Percentiles rank a stretch among this genome's conserved stretches.
Evolutionary conservation across 495 filamentous ascomycete genomes (phyloP).

Genomic region (Annulohypoxylon bovei): DNA sequence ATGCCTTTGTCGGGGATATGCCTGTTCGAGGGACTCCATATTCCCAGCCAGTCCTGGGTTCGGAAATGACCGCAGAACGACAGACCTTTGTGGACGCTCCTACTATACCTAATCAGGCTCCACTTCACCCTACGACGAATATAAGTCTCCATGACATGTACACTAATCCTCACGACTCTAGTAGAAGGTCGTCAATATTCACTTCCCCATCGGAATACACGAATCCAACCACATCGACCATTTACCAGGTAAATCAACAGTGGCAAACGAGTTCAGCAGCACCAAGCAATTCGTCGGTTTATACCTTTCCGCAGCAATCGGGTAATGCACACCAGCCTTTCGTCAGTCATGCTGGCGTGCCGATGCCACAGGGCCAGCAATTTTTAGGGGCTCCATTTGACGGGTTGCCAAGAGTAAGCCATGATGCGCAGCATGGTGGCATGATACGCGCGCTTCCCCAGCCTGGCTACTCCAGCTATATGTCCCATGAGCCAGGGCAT

Average conservation of each 20-base stretch:
- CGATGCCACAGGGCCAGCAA: constrained; percentile 35
- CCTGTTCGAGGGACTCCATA: constrained; percentile 45
- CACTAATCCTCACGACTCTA: constrained; percentile 47
- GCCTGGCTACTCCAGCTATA: constrained; percentile 23
- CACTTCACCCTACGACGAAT: constrained; percentile 35
- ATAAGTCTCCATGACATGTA: constrained; percentile 51
- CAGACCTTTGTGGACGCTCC: constrained; percentile 46
- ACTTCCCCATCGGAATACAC: constrained; percentile 48
- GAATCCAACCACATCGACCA: constrained; percentile 42
- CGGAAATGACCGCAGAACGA: constrained; percentile 47
- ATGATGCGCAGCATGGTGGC: constrained; percentile 37
- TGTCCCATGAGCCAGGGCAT: constrained; percentile 28
- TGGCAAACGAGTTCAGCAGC: constrained; percentile 44
- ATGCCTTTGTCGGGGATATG: constrained; percentile 47
- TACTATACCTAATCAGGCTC: constrained; percentile 38
- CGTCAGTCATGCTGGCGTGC: constrained; percentile 41
- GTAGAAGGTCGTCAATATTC: constrained; percentile 50
- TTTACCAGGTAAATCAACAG: constrained; percentile 49
- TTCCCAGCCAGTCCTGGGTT: constrained; percentile 37
- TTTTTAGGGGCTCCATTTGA: constrained; percentile 45
- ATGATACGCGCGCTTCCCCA: constrained; percentile 35
- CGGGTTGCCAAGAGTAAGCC: constrained; percentile 40
- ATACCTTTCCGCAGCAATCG: constrained; percentile 45
- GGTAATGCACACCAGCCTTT: constrained; percentile 35
- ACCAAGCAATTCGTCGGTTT: constrained; percentile 43